phyloP scores from a whole-genome alignment of 345 rosid species.

The Rhizophora mangle region DNA sequence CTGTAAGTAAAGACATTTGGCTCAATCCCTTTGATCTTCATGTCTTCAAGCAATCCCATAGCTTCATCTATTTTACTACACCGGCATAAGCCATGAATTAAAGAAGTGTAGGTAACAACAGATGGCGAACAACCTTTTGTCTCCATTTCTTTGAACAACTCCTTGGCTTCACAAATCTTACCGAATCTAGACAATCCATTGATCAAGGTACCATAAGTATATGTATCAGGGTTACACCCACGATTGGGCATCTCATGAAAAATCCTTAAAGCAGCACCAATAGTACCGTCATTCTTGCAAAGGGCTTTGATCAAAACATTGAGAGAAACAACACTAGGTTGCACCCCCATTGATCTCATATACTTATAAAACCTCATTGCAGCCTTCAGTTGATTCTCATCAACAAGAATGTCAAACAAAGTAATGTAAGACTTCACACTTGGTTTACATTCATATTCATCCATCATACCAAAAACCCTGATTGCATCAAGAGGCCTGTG shows the following conservation, averaged over 20 bases:
- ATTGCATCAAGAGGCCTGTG: conserved; percentile 68
- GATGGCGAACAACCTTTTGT: conserved; percentile 62
- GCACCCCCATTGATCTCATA: conserved; percentile 65
- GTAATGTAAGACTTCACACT: conserved; percentile 55
- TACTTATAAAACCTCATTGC: conserved; percentile 64
- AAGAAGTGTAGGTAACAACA: conserved; percentile 74
- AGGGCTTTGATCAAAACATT: conserved; percentile 87
- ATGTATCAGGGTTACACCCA: conserved; percentile 69
- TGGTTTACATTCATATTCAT: conserved; percentile 55
- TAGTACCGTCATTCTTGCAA: conserved; percentile 57
- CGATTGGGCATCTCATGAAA: conserved; percentile 75
- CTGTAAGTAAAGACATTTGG: conserved; percentile 90
- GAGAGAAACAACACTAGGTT: conserved; percentile 59
- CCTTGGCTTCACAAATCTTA: conserved; percentile 59
- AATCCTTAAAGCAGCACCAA: conserved; percentile 68
- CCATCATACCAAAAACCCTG: conserved; percentile 68
- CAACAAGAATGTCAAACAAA: conserved; percentile 64
- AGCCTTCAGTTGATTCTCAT: conserved; percentile 63
- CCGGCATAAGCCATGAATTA: conserved; percentile 73
- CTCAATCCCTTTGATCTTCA: conserved; percentile 58
- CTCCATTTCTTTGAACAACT: conserved; percentile 75
- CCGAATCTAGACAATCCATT: conserved; percentile 75
- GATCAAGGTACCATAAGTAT: conserved; percentile 86
- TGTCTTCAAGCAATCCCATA: conserved; percentile 59
- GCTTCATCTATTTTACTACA: conserved; percentile 57